Evolutionary conservation across 352 stramenopile genomes (phyloP), one percentile per base, ranked within the genome.

Genomic region (Phytopythium delawarense): DNA sequence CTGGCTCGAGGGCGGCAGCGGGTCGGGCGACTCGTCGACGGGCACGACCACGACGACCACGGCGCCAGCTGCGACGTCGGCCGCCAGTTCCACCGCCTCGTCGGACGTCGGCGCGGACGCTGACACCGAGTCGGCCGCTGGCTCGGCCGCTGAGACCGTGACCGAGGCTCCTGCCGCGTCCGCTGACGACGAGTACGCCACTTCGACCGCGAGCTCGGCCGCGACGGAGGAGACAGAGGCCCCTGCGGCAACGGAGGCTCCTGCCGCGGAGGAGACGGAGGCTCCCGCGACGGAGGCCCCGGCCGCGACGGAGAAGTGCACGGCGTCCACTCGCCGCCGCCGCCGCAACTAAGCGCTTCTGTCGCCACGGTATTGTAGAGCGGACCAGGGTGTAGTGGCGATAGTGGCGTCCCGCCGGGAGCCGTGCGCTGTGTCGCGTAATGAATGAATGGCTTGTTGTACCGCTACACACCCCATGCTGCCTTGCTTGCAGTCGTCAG

Each of bases 11-110:
- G 57, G 57, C 57, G 57, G 53, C 35, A 59, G 53, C 53, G 53
- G 53, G 11, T 59, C 53, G 32, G 53, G 53, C 35, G 53, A n/a
- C 16, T 44, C 52, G 52, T 44, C 52, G 6, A 58, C 28, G 16
- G 45, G 48, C 48, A 44, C n/a, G 44, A 30, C 7, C 2, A 54
- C 64, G 39, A 63, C 65, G 45, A 61, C 65, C 21, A 59, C 63
- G n/a, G 21, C 49, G 1, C 34, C 57, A 25, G 57, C 45, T 7
- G 45, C 34, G 57, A 54, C 39, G 40, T 61, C 51, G 50, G 25
- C 63, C 23, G 18, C 44, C n/a, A 16, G 21, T 20, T 42, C 55
- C 53, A 50, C 63, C 18, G 20, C 46, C 21, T 58, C 66, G n/a
- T 42, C 61, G 16, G 51, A 64, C 15, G 53, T 59, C 3, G 53